Base-by-base conservation (phyloP, 331 rosid genomes). In the Ulmus americana region DNA sequence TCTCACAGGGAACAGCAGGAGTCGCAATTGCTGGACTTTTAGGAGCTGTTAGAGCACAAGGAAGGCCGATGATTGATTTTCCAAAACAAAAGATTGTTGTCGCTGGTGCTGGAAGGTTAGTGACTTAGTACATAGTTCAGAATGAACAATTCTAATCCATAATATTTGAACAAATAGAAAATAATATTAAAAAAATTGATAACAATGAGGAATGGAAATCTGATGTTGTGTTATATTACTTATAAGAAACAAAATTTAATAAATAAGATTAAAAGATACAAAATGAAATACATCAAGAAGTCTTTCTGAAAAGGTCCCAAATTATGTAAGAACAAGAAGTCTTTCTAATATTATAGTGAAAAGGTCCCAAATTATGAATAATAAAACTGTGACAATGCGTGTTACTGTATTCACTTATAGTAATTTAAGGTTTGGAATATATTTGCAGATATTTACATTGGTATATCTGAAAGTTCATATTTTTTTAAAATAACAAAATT, bases 61-160 rank as follows among this genome's bases (percentile, higher is more conserved):
- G 97, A 74, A 87, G 95, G 81, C 80, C 95, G 61, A 87, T 94
- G 99, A 90, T 94, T 69, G 99, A 94, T 81, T 94, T 94, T 64
- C 97, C 99, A 49, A 94, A 90, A 74, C 94, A 83, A 66, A 94
- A 87, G 86, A 94, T 94, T 70, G 99, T 94, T 76, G 99, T 94
- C 70, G 99, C 99, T 62, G 99, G 99, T 78, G 99, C 99, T 80
- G 99, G 99, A 84, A 94, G 99, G 99, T 90, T 72, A 67, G 84
- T 78, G 54, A 28, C 60, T 62, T 42, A 72, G 9, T 61, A 44
- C 45, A 22, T 41, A 39, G 5, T 38, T 15, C n/a, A 2, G 10
- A 14, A 41, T 7, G 44, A 10, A 39, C 14, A 10, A 15, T 13
- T 28, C 35, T 28, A 28, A 9, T 58, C 1, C 11, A 41, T 39